These are phyloP conservation scores for Myriosclerotinia curreyana DNA, from an alignment of 2,329 filamentous ascomycete genomes.

Conservation along the genomic window DNA sequence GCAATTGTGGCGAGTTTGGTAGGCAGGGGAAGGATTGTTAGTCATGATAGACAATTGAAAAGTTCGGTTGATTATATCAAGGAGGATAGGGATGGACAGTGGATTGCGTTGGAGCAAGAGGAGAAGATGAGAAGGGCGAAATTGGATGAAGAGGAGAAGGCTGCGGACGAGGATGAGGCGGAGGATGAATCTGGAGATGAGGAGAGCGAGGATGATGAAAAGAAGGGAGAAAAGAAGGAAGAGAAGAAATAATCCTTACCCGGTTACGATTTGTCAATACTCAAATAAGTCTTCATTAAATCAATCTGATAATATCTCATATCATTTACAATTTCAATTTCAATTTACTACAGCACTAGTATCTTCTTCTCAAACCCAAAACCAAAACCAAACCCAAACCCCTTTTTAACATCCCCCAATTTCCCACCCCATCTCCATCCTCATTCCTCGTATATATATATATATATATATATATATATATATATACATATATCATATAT, in stretches of 20 bases:
- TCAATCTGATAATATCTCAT: conserved; percentile 8
- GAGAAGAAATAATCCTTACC: background rate
- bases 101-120: conserved; percentile 35
- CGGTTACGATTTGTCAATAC: background rate
- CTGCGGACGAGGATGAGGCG: conserved; percentile 23
- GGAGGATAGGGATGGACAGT: conserved; percentile 34
- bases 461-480: background rate
- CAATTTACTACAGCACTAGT: background rate
- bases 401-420: background rate
- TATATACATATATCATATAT: background rate
- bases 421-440: background rate
- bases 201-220: conserved; percentile 41
- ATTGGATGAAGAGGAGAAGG: conserved; percentile 27
- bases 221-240: conserved; percentile 18
- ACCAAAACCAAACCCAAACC: background rate
- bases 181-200: conserved; percentile 35
- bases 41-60: conserved; percentile 35
- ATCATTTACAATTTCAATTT: background rate
- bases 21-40: conserved; percentile 64
- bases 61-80: conserved; percentile 35
- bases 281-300: background rate
- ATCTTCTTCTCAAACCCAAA: background rate
- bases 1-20: conserved; percentile 79
- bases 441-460: background rate
- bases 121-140: conserved; percentile 33